A percentile compares a stretch with the other conserved stretches of the same genome.
These are phyloP conservation scores for Dioszegia aurantiaca DNA, from an alignment of 768 basidiomycete species.

Conservation along the genomic window DNA sequence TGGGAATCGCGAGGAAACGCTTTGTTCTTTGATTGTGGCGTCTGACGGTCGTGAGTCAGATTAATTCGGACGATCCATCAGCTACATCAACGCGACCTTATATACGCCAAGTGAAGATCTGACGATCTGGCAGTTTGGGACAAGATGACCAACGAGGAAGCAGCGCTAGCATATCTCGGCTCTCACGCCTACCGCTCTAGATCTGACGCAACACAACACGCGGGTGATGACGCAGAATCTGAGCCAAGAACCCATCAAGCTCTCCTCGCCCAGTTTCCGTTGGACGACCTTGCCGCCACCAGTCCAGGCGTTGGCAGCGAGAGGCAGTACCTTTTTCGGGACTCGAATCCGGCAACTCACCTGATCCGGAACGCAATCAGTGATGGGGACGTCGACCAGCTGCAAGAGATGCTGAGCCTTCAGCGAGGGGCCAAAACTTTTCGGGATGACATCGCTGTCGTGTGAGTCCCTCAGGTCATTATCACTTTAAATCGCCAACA, in stretches of 20 bases:
- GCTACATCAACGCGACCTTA: too few relatives aligned
- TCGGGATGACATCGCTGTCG: constrained; percentile 9
- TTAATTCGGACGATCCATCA: too few relatives aligned
- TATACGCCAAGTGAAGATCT: too few relatives aligned
- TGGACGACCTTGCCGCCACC: neutral
- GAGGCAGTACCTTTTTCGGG: constrained; percentile 1
- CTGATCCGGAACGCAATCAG: constrained; percentile 6
- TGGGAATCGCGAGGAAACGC: neutral
- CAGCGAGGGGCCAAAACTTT: neutral
- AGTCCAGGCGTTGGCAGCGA: neutral
- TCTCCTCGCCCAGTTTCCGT: neutral
- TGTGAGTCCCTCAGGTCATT: neutral
- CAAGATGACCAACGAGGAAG: constrained; percentile 4
- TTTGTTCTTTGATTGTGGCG: neutral
- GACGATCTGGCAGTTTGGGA: constrained; percentile 1
- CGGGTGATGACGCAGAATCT: too few relatives aligned
- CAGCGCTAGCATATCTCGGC: neutral
- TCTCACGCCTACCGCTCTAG: too few relatives aligned
- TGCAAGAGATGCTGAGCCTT: constrained; percentile 5
- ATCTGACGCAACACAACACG: too few relatives aligned
- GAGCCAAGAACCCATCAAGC: neutral
- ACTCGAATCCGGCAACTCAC: constrained; percentile 7
- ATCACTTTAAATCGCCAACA: too few relatives aligned
- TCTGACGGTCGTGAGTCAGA: constrained; percentile 4
- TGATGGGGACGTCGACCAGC: neutral